Evolutionary conservation across 2,329 filamentous ascomycete species (phyloP), one percentile per base, ranked within the genome.

Genomic region (Eutypa lata): DNA sequence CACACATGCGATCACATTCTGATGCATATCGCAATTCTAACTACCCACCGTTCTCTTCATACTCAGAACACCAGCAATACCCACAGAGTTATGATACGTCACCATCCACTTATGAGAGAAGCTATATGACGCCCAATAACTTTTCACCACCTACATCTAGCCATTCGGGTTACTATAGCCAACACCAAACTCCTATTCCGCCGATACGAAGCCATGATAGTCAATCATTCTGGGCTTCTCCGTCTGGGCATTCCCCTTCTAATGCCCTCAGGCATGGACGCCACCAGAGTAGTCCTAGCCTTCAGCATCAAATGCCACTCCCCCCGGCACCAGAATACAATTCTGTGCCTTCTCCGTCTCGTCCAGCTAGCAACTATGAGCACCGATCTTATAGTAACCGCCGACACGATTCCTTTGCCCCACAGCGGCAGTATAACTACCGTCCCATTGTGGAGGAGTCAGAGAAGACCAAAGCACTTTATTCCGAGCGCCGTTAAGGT

Each of bases 281-380:
- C 19, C 66, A 69, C 38, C 67, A 67, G 53, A 71, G 67, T 31
- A 67, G 61, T 13, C 66, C 67, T 3, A 55, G 53, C 28, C 51
- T 50, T 10, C 48, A 51, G 8, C 55, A 55, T 54, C 48, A 49
- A 45, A 52, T 49, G 47, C 53, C 49, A 2, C 52, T 55, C 2
- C 22, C 51, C 10, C 44, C 54, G 13, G 22, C 35, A 8, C n/a
- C 26, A 14, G 54, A 55, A n/a, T 49, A 60, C 44, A 52, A 53
- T 18, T 4, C 38, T 18, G 4, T 19, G 6, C n/a, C 52, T 52
- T 46, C 37, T 51, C 22, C 40, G 21, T 43, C 16, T 26, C 45
- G 10, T 53, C 11, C 51, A 42, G 21, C 19, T 52, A 22, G 24
- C 37, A 11, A 18, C 37, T 14, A 16, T 49, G 14, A 52, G 8